Percentiles rank a stretch among this genome's conserved stretches.
These are phyloP conservation scores for Rhizoclosmatium sp. DNA, from an alignment of 192 early-diverging fungal genomes.

Conservation along the genomic window DNA sequence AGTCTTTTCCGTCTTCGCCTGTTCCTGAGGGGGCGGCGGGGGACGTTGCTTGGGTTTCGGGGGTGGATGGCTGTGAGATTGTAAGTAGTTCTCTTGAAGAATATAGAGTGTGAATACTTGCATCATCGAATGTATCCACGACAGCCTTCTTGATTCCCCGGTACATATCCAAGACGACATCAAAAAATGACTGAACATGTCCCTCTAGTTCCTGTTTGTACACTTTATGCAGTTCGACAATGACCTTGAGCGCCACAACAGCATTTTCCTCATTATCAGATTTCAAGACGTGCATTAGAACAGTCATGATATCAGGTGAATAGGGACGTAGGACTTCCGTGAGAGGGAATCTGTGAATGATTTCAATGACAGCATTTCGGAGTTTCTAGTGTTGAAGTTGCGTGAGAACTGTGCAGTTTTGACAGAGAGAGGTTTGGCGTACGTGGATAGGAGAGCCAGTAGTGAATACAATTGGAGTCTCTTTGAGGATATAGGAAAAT, in stretches of 20 bases:
- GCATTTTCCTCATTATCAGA: constrained; percentile 99
- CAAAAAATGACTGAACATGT: constrained; percentile 88
- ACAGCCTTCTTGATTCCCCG: constrained; percentile 89
- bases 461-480: constrained; percentile 66
- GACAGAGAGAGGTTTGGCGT: constrained; percentile 2
- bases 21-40: constrained; percentile 56
- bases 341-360: constrained; percentile 90
- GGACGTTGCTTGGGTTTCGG: not conserved
- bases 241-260: constrained; percentile 89
- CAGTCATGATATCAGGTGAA: constrained; percentile 77
- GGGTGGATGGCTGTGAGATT: constrained; percentile 1
- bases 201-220: constrained; percentile 85
- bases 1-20: constrained; percentile 54
- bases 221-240: constrained; percentile 93
- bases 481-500: constrained; percentile 76
- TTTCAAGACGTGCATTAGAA: constrained; percentile 77
- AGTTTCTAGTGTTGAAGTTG: constrained; percentile 70
- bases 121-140: constrained; percentile 78
- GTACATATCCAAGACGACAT: constrained; percentile 94
- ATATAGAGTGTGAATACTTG: not conserved
- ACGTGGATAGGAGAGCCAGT: constrained; percentile 81
- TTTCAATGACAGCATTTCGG: constrained; percentile 86
- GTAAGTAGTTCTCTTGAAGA: not conserved
- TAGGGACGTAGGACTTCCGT: constrained; percentile 83
- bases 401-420: not conserved